Evolutionary conservation across 2,329 filamentous ascomycete species (phyloP).

Genomic region (Sclerotinia nivalis): DNA sequence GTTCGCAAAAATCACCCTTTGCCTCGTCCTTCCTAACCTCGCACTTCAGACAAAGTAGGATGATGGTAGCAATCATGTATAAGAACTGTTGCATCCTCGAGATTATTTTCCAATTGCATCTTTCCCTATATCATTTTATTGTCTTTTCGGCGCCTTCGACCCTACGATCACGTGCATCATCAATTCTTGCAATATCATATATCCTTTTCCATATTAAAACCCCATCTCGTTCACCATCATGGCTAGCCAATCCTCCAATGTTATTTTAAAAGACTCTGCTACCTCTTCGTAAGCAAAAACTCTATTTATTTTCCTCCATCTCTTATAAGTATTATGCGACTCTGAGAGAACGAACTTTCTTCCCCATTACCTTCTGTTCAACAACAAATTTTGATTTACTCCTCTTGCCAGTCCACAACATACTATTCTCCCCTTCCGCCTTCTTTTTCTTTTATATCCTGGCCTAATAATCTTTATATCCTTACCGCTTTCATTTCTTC

Average conservation of each 20-base stretch:
- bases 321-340: no score
- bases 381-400: no score
- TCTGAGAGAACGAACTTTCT: no score
- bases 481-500: no score
- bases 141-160: background rate
- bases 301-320: no score
- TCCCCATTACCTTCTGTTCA: no score
- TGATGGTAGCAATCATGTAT: background rate
- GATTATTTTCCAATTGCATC: background rate
- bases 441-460: no score
- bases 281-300: background rate
- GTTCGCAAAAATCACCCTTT: background rate
- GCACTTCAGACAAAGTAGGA: background rate
- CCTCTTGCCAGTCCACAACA: no score
- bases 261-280: background rate
- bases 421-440: no score
- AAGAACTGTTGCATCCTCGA: background rate
- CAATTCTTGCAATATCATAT: background rate
- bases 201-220: background rate
- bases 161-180: background rate
- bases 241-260: background rate
- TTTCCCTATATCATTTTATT: background rate
- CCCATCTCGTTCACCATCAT: background rate
- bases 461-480: background rate
- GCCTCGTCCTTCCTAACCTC: no score